Percentiles rank a stretch among this genome's conserved stretches.
These are phyloP conservation scores for Thraustochytrium sp. DNA, from an alignment of 352 stramenopile genomes.

Conservation along the genomic window DNA sequence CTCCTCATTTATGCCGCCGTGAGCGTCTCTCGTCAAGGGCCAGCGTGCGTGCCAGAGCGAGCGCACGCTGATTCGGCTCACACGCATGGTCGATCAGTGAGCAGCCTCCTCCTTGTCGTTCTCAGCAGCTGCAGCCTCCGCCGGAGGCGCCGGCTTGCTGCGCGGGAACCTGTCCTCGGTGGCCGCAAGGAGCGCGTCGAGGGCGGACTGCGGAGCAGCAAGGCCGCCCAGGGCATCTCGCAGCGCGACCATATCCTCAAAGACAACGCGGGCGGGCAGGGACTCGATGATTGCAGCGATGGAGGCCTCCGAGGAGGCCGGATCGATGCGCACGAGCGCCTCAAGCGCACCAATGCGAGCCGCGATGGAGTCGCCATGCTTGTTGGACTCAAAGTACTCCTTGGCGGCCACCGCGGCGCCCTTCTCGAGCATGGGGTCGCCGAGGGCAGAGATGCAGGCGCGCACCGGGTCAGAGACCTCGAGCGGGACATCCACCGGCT, in stretches of 20 bases:
- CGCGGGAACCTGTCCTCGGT: not conserved
- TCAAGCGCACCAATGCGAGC: not conserved
- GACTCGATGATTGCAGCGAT: not conserved
- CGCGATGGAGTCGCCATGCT: not conserved
- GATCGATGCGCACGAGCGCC: not conserved
- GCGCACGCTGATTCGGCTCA: too few species aligned
- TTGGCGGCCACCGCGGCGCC: not conserved
- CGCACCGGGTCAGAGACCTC: not conserved
- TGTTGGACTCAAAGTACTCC: not conserved
- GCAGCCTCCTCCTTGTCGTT: not conserved
- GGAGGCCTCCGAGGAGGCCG: not conserved
- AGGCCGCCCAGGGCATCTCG: not conserved
- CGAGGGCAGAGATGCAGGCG: not conserved
- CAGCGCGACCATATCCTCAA: not conserved
- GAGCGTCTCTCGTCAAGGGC: too few species aligned
- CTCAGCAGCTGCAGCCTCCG: not conserved
- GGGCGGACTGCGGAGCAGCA: not conserved
- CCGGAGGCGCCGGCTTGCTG: not conserved
- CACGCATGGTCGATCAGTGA: too few species aligned
- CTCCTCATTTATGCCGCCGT: too few species aligned
- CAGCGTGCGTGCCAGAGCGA: too few species aligned
- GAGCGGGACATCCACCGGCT: not conserved
- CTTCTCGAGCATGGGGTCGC: not conserved
- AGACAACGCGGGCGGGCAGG: not conserved
- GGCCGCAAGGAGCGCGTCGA: not conserved